Percentiles rank a stretch among this genome's conserved stretches.
Evolutionary conservation across 108 stramenopile species (phyloP).

Genomic region (Discostella pseudostelligera): DNA sequence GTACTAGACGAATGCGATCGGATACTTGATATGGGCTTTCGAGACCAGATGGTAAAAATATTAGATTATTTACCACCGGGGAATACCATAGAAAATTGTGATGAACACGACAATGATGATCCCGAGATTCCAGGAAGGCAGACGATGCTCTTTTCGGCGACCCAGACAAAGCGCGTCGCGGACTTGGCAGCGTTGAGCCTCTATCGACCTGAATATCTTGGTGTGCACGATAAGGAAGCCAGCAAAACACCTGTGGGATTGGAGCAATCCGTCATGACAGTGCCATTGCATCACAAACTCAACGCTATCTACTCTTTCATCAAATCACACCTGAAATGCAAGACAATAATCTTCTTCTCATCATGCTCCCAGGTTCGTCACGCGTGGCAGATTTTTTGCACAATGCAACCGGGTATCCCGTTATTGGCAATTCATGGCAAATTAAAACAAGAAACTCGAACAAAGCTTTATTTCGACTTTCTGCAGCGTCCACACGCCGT

Average conservation of each 20-base stretch:
- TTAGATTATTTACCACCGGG: slow-evolving; percentile 87
- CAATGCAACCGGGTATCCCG: slow-evolving; percentile 94
- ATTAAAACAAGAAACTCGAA: slow-evolving; percentile 89
- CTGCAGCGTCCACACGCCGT: slow-evolving; percentile 86
- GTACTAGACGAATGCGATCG: slow-evolving; percentile 99
- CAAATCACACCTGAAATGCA: slow-evolving; percentile 92
- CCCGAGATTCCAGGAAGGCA: slow-evolving; percentile 58
- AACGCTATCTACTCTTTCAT: slow-evolving; percentile 96
- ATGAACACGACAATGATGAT: slow-evolving; percentile 31
- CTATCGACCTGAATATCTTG: slow-evolving; percentile 89
- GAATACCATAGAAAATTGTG: slow-evolving; percentile 22
- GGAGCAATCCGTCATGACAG: slow-evolving; percentile 86
- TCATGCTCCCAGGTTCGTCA: slow-evolving; percentile 96
- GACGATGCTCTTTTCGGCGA: slow-evolving; percentile 98
- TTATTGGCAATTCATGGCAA: slow-evolving; percentile 99
- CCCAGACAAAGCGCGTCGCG: slow-evolving; percentile 95
- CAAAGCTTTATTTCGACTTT: slow-evolving; percentile 96
- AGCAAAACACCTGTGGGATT: slow-evolving; percentile 82
- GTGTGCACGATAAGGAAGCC: slow-evolving; percentile 92
- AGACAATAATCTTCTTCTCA: slow-evolving; percentile 96
- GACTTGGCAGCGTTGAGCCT: slow-evolving; percentile 95
- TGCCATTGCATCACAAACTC: slow-evolving; percentile 90
- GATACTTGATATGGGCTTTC: slow-evolving; percentile 98
- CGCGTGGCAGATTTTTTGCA: slow-evolving; percentile 89
- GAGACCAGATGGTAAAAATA: slow-evolving; percentile 90